Evolutionary conservation across 2,329 filamentous ascomycete species (phyloP), one percentile per base, ranked within the genome.

Genomic region (Cercospora sp.): DNA sequence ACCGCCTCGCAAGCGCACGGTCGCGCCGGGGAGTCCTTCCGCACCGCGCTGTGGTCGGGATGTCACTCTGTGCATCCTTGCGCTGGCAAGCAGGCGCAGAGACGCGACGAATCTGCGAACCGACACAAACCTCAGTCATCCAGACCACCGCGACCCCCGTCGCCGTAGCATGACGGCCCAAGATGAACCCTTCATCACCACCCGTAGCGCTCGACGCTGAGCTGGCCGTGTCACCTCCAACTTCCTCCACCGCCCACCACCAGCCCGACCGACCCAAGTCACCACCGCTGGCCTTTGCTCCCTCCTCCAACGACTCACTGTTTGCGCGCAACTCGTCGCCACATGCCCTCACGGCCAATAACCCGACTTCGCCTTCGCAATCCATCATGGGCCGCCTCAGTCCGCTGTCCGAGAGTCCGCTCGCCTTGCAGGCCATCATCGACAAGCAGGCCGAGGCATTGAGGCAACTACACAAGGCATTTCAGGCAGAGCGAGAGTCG

Each of bases 271-370:
- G 53, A 8, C 68, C 75, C 23, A 79, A 78, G 67, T 77, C 75
- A 42, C 78, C 78, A 18, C 77, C 78, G 2, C 70, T 79, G 31
- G 78, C 78, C 53, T 79, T 79, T 67, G 73, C 74, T 20, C 72
- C 61, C 20, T 78, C 78, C 2, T 71, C 77, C 36, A 79, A 79
- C 73, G 78, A 79, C 69, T 64, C 74, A 10, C 74, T 79, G 55
- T 71, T 71, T 23, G 72, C 73, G 18, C 75, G 76, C 1, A 66
- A 67, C 28, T 65, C 67, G 48, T 30, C 60, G 39, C 45, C 36
- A 2, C 62, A 64, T 36, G 63, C 59, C 48, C 30, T 69, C 60
- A 20, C 39, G 63, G 48, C 61, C 53, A 53, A 64, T 30, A 64
- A 60, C 64, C 61, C 63, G 28, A 63, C 48, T 12, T 73, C 72